A percentile compares a stretch with the other conserved stretches of the same genome.
Conservation (phyloP, 139 green algal genomes). For the Spirogloea muscicola region DNA sequence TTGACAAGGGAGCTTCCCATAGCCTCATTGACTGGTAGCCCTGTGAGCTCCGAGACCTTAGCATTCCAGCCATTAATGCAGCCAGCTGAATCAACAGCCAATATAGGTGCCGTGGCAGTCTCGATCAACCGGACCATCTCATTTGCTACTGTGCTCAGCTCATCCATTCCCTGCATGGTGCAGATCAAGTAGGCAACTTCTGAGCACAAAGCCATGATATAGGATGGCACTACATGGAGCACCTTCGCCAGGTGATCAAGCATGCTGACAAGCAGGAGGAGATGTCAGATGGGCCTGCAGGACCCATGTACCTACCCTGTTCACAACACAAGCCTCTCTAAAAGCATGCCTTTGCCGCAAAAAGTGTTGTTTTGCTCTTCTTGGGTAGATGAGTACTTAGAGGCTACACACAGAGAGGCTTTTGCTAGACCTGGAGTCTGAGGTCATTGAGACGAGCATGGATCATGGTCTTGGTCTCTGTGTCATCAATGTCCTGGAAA, state of each 20-base stretch:
- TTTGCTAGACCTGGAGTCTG: slow-evolving; percentile 39
- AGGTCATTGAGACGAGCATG: slow-evolving; percentile 44
- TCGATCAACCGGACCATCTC: slow-evolving; percentile 45
- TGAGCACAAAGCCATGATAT: too few relatives aligned
- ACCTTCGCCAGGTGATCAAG: too few relatives aligned
- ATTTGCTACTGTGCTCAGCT: slow-evolving; percentile 24
- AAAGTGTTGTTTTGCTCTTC: too few relatives aligned
- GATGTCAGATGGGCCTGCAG: too few relatives aligned
- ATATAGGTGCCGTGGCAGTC: slow-evolving; percentile 32
- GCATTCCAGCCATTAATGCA: slow-evolving; percentile 28
- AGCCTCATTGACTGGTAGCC: slow-evolving; percentile 14
- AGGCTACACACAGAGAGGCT: too few relatives aligned
- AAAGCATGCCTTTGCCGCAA: too few relatives aligned
- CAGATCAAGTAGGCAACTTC: too few relatives aligned
- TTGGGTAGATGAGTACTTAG: too few relatives aligned
- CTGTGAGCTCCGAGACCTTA: slow-evolving; percentile 33
- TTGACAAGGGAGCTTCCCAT: slow-evolving; percentile 17
- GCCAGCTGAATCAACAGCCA: slow-evolving; percentile 14
- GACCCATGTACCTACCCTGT: too few relatives aligned
- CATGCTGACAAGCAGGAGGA: too few relatives aligned
- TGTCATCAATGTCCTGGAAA: slow-evolving; percentile 33
- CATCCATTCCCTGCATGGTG: slow-evolving; percentile 17
- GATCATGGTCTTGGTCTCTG: slow-evolving; percentile 11
- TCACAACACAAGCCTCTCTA: too few relatives aligned
- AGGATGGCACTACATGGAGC: too few relatives aligned